Conservation (phyloP, 306 rosid species). For the Medicago arabica region DNA sequence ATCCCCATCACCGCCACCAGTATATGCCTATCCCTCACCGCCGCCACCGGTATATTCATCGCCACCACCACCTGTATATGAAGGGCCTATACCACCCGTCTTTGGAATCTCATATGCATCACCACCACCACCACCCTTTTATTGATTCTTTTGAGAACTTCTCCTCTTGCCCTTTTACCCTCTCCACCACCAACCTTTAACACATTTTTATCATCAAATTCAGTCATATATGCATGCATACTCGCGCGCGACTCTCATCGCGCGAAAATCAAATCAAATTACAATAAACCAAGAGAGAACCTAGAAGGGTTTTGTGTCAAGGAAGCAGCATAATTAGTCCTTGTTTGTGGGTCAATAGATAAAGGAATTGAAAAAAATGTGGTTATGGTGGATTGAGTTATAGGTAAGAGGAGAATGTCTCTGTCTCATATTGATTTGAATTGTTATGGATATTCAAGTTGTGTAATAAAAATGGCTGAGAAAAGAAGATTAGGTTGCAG, state of each 20-base stretch:
- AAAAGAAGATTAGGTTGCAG: slow-evolving; percentile 82
- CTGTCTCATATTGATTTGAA: slow-evolving; percentile 78
- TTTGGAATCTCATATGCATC: slow-evolving; percentile 82
- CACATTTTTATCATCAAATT: slow-evolving; percentile 39
- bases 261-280: slow-evolving; percentile 50
- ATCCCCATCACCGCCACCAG: slow-evolving; percentile 64
- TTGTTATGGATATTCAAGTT: slow-evolving; percentile 83
- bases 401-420: slow-evolving; percentile 72
- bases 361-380: slow-evolving; percentile 34
- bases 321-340: slow-evolving; percentile 24
- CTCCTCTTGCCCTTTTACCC: slow-evolving; percentile 69
- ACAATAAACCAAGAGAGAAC: slow-evolving; percentile 37
- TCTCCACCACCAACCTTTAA: slow-evolving; percentile 38
- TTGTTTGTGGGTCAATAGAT: slow-evolving; percentile 16
- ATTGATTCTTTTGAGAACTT: slow-evolving; percentile 90
- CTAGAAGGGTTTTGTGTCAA: slow-evolving; percentile 42
- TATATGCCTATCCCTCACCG: slow-evolving; percentile 62
- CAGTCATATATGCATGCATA: slow-evolving; percentile 33
- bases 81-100: slow-evolving; percentile 94
- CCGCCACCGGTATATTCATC: slow-evolving; percentile 52
- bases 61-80: slow-evolving; percentile 82
- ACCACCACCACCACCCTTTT: slow-evolving; percentile 97
- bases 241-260: slow-evolving; percentile 89
- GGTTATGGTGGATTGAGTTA: slow-evolving; percentile 51
- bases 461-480: slow-evolving; percentile 88